Base-by-base conservation (phyloP, 805 yeast species). In the Candida wancherniae region DNA sequence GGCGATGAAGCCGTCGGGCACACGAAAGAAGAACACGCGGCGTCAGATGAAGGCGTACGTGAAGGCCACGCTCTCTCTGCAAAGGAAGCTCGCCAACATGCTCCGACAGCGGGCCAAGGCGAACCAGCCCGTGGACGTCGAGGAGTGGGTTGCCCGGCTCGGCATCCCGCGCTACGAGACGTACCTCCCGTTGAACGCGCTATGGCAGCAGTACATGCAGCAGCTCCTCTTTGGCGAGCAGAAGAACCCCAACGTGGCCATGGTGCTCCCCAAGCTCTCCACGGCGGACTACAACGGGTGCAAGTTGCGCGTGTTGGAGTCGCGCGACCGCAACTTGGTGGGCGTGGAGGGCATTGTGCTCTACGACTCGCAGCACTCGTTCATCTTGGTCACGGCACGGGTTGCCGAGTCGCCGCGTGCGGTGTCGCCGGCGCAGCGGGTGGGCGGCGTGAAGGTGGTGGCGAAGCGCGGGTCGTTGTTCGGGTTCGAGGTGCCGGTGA, bases 221-320 rank as follows among this genome's bases (percentile, higher is more conserved):
- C 80, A 77, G 24, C 56, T 84, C 4, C 42, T 84, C 6, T 68
- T 63, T 27, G 58, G 65, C 2, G 51, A 44, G 4, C 48, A 40
- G 15, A 42, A 40, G 10, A 40, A 57, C 15, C 62, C 61, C 4
- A 39, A 50, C 8, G 29, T 53, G 18, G 39, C 50, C 15, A 43
- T 56, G 20, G 40, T 77, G 1, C 53, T 82, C 13, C 61, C 74
- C 5, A 77, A 80, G 43, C 57, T 87, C 23, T 71, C 90, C 1
- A 70, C 80, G 38, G 84, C 92, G 2, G 97, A 87, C 48, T 82
- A 73, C 56, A 81, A 80, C 45, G 96, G 97, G 3, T 73, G 92
- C n/a, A 52, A 55, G 24, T 35, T 86, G 9, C 66, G 65, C 9
- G 87, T 87, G 0, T 46, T 65, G 2, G 70, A 74, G 27, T 66